A percentile compares a stretch with the other conserved stretches of the same genome.
These are phyloP conservation scores for Fistulinella cinereoalba DNA, from an alignment of 1,284 basidiomycete genomes.

Conservation along the genomic window DNA sequence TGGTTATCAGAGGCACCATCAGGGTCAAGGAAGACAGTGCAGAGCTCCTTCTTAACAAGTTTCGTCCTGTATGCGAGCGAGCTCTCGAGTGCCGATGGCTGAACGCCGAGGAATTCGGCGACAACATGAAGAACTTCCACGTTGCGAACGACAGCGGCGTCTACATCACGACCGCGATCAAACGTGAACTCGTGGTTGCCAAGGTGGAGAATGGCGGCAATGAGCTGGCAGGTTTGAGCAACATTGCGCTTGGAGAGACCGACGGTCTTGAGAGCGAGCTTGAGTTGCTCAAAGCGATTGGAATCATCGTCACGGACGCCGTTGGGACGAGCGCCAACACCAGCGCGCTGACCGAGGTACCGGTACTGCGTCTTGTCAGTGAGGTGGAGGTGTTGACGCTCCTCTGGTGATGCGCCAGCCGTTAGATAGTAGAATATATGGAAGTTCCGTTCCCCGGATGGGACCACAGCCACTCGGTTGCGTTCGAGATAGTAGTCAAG, in stretches of 20 bases:
- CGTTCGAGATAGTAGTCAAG: conserved; percentile 94
- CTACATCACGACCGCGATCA: conserved; percentile 79
- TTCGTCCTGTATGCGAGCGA: too few species aligned
- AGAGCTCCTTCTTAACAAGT: too few species aligned
- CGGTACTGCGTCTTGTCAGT: background rate
- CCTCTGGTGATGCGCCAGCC: too few species aligned
- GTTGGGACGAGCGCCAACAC: conserved; percentile 39
- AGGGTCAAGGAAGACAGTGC: too few species aligned
- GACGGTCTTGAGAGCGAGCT: conserved; percentile 88
- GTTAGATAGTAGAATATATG: too few species aligned
- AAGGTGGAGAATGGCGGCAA: conserved; percentile 93
- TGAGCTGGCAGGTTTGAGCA: conserved; percentile 90
- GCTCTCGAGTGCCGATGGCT: too few species aligned
- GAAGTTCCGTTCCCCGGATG: conserved; percentile 90
- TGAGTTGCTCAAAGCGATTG: conserved; percentile 88
- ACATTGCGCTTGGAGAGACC: conserved; percentile 92
- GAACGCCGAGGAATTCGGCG: too few species aligned
- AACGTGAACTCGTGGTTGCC: conserved; percentile 94
- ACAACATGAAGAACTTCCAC: too few species aligned
- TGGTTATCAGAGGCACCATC: conserved; percentile 91
- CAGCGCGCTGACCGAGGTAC: background rate
- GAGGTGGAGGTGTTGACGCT: background rate
- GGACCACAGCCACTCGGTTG: conserved; percentile 76
- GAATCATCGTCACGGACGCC: conserved; percentile 69
- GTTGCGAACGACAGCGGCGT: conserved; percentile 85